Base-by-base conservation (phyloP, 306 rosid species). In the Mucuna pruriens region DNA sequence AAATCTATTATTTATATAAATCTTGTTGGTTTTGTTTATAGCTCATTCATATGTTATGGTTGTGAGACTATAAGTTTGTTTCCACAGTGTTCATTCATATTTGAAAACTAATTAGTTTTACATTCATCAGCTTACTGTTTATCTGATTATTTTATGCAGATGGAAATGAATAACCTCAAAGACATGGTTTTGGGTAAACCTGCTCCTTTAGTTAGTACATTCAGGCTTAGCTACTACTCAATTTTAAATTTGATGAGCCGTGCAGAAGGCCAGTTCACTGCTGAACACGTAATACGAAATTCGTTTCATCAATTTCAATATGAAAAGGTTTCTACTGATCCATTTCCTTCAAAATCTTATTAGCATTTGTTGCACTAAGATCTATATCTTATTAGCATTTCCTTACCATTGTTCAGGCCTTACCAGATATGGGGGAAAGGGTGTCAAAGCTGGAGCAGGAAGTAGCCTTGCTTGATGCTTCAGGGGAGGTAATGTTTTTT, bases 181-280 rank as follows among this genome's bases (percentile, higher is more conserved):
- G 99, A 93, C 62, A 93, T 95, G 99, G 90, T 93, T 87, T 84
- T 95, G 94, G 99, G 99, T 40, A 93, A 90, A 91, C 99, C 99
- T 46, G 98, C 98, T 78, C 99, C 98, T 44, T 84, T 95, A 80
- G 92, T 95, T 77, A 95, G 99, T 84, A 95, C 99, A 40, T 95
- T 95, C 87, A 95, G 98, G 91, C 92, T 95, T 82, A 95, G 98
- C 88, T 95, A 95, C 90, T 95, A 95, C 89, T 91, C 99, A 76
- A 93, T 95, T 90, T 88, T 95, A 83, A 93, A 95, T 86, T 86
- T 95, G 89, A 88, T 95, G 99, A 93, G 99, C 86, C 97, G 97
- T 16, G 98, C 99, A 0, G 99, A 95, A 88, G 99, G 99, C 80
- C 99, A 95, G 76, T 95, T 95, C 82, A 93, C 98, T 22, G 98